phyloP scores from a whole-genome alignment of 73 alveolate genomes.

The Blepharisma stoltei region DNA sequence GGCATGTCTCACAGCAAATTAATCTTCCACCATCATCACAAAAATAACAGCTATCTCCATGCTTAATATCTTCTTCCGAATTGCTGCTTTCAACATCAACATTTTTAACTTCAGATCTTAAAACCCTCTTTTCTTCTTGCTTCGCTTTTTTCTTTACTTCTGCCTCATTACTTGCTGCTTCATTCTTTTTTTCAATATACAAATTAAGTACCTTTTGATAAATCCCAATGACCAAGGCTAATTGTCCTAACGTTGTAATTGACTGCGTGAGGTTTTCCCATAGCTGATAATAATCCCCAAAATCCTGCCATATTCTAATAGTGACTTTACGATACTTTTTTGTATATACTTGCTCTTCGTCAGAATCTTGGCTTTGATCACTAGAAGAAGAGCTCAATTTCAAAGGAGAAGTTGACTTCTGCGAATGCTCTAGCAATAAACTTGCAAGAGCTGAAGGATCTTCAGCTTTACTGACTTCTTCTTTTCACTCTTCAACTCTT shows the following conservation, averaged over 20 bases:
- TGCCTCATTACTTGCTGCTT: too few relatives aligned
- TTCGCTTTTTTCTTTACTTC: too few relatives aligned
- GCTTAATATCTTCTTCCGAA: slow-evolving; percentile 54
- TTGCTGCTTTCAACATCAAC: too few relatives aligned
- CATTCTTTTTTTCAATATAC: too few relatives aligned
- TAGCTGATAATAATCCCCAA: neutral
- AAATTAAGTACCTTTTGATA: too few relatives aligned
- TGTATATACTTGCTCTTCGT: neutral
- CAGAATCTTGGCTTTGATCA: neutral
- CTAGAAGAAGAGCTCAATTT: neutral
- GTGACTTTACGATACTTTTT: slow-evolving; percentile 3
- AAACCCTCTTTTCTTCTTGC: too few relatives aligned
- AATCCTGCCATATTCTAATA: slow-evolving; percentile 17
- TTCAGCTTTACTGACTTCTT: neutral
- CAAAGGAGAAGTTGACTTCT: neutral
- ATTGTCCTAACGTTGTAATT: neutral
- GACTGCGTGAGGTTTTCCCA: slow-evolving; percentile 11
- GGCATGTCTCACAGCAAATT: slow-evolving; percentile 74
- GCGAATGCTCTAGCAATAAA: neutral
- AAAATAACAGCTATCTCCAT: slow-evolving; percentile 69
- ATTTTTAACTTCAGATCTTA: too few relatives aligned
- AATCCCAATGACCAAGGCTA: too few relatives aligned
- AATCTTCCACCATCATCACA: slow-evolving; percentile 74
- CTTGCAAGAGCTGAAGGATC: neutral
- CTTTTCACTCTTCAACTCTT: neutral